Evolutionary conservation across 2,329 filamentous ascomycete species (phyloP).

Genomic region (Exophiala oligosperma): DNA sequence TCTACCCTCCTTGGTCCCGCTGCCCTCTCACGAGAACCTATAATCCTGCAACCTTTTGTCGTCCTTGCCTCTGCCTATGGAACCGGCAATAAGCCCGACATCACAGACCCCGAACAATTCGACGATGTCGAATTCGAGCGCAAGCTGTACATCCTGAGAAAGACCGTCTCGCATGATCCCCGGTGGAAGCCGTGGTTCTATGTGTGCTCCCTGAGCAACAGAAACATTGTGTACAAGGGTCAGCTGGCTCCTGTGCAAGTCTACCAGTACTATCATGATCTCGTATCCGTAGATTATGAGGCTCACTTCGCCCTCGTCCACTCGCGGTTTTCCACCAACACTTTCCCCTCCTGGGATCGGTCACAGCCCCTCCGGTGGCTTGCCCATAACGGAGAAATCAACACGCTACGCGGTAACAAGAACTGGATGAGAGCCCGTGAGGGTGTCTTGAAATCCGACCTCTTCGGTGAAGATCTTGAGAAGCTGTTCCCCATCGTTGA

Average conservation of each 20-base stretch:
- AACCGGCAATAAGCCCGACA: slow-evolving; percentile 72
- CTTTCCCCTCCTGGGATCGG: slow-evolving; percentile 97
- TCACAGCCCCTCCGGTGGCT: slow-evolving; percentile 95
- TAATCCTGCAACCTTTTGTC: slow-evolving; percentile 93
- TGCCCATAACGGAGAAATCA: slow-evolving; percentile 98
- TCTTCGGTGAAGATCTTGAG: slow-evolving; percentile 92
- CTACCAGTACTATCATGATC: slow-evolving; percentile 96
- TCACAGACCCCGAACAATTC: slow-evolving; percentile 75
- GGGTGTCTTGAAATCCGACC: slow-evolving; percentile 87
- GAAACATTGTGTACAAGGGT: slow-evolving; percentile 99
- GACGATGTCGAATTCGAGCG: slow-evolving; percentile 85
- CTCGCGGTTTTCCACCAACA: slow-evolving; percentile 97
- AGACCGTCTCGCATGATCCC: slow-evolving; percentile 91
- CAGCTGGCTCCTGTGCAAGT: slow-evolving; percentile 93
- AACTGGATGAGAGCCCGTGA: slow-evolving; percentile 99
- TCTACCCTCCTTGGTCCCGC: slow-evolving; percentile 90
- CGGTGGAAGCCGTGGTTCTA: slow-evolving; percentile 99
- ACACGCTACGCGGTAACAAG: slow-evolving; percentile 95
- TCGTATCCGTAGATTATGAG: slow-evolving; percentile 96
- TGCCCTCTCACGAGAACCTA: slow-evolving; percentile 88
- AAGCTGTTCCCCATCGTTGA: slow-evolving; percentile 91
- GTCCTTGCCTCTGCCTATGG: slow-evolving; percentile 85
- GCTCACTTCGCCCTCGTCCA: slow-evolving; percentile 95
- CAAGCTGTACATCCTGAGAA: slow-evolving; percentile 90
- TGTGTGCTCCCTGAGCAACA: slow-evolving; percentile 92